phyloP scores from a whole-genome alignment of 768 basidiomycete genomes.

The Pleurotus eryngii region DNA sequence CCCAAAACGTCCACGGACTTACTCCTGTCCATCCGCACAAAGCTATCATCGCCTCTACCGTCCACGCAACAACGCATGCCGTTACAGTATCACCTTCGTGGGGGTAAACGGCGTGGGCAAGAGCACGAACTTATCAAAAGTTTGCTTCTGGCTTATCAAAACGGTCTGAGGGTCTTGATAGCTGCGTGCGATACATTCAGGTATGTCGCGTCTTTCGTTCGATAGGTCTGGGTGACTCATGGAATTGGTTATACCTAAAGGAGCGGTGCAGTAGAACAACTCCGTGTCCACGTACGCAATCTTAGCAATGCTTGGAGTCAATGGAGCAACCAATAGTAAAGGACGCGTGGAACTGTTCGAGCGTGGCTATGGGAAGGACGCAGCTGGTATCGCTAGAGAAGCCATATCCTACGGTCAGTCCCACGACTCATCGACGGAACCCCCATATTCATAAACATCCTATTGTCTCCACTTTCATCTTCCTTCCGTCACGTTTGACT shows the following conservation, averaged over 20 bases:
- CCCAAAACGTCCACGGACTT: constrained; percentile 98
- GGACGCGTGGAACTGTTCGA: constrained; percentile 91
- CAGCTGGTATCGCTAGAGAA: constrained; percentile 96
- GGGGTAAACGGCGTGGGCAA: constrained; percentile 99
- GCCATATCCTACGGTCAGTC: constrained; percentile 83
- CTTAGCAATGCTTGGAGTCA: constrained; percentile 78
- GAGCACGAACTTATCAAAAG: constrained; percentile 96
- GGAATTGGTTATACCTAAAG: constrained; percentile 29
- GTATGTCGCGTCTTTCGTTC: constrained; percentile 30
- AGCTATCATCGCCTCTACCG: constrained; percentile 69
- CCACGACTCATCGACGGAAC: no score
- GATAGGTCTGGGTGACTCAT: background rate
- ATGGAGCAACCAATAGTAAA: constrained; percentile 65
- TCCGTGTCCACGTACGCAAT: constrained; percentile 95
- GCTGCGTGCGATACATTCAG: constrained; percentile 99
- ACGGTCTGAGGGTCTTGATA: constrained; percentile 87
- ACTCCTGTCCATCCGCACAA: constrained; percentile 87
- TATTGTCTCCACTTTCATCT: constrained; percentile 4
- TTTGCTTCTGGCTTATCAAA: constrained; percentile 99
- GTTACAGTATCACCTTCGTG: constrained; percentile 94
- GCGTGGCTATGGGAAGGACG: constrained; percentile 96
- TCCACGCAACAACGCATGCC: constrained; percentile 79
- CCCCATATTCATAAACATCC: background rate
- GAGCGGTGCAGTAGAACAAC: constrained; percentile 96
- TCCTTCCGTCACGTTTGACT: constrained; percentile 1